Evolutionary conservation across 2,329 filamentous ascomycete genomes (phyloP).

Genomic region (Aspergillus udagawae): DNA sequence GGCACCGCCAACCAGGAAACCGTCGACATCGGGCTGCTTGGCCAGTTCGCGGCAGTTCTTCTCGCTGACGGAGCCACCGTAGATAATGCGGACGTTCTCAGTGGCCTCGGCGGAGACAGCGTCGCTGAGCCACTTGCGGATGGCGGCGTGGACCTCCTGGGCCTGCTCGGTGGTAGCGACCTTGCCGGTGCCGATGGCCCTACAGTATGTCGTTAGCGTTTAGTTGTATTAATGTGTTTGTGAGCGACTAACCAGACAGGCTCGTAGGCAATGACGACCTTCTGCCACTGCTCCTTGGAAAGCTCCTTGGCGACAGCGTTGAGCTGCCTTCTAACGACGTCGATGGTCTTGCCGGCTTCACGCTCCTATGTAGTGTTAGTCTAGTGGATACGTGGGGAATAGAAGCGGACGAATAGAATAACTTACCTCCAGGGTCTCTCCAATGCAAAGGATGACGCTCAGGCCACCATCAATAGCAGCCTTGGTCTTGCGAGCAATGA

Average conservation of each 20-base stretch:
- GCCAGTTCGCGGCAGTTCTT: constrained; percentile 95
- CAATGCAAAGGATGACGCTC: constrained; percentile 93
- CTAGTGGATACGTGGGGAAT: constrained; percentile 15
- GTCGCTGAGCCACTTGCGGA: constrained; percentile 78
- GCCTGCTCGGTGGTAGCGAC: constrained; percentile 85
- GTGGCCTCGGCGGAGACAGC: constrained; percentile 72
- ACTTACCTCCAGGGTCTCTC: constrained; percentile 75
- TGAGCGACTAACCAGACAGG: constrained; percentile 77
- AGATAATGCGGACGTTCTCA: constrained; percentile 88
- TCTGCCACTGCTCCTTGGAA: constrained; percentile 75
- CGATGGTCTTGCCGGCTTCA: constrained; percentile 78
- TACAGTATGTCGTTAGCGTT: constrained; percentile 20
- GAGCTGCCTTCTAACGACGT: constrained; percentile 70
- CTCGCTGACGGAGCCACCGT: constrained; percentile 93
- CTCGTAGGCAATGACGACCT: constrained; percentile 97
- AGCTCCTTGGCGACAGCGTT: constrained; percentile 68
- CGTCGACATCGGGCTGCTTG: constrained; percentile 93
- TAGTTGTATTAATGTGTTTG: not conserved
- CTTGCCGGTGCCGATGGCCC: constrained; percentile 83
- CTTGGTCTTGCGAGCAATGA: constrained; percentile 93
- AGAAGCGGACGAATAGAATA: constrained; percentile 13
- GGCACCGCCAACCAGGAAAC: constrained; percentile 94
- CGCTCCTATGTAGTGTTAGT: constrained; percentile 55
- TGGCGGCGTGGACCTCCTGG: constrained; percentile 88
- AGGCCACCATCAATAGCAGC: constrained; percentile 81